phyloP scores from a whole-genome alignment of 2,329 filamentous ascomycete species.

The Trichothecium roseum region DNA sequence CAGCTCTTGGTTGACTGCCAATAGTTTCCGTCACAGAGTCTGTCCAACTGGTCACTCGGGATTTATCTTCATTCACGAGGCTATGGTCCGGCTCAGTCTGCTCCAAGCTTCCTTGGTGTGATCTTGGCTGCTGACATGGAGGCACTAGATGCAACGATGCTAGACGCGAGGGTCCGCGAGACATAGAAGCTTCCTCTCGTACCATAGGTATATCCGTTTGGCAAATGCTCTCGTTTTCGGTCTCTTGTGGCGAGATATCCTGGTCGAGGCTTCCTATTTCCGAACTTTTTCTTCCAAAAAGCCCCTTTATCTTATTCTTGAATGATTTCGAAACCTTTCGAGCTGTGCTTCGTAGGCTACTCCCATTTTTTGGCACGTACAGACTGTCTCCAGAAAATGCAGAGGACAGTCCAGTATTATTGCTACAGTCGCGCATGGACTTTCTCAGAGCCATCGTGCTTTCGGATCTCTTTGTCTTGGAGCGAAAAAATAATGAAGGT shows the following conservation, averaged over 20 bases:
- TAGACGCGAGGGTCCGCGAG: slow-evolving; percentile 35
- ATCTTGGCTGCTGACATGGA: slow-evolving; percentile 35
- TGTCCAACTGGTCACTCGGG: slow-evolving; percentile 64
- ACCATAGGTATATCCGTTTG: slow-evolving; percentile 21
- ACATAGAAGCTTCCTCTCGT: slow-evolving; percentile 33
- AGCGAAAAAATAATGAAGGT: slow-evolving; percentile 32
- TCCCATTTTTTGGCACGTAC: slow-evolving; percentile 13
- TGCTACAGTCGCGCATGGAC: slow-evolving; percentile 37
- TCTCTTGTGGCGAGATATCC: slow-evolving; percentile 8
- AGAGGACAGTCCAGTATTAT: slow-evolving; percentile 21
- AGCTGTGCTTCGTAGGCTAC: slow-evolving; percentile 36
- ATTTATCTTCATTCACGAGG: slow-evolving; percentile 38
- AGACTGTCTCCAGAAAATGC: slow-evolving; percentile 15
- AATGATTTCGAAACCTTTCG: slow-evolving; percentile 53
- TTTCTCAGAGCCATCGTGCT: slow-evolving; percentile 29
- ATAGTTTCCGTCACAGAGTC: slow-evolving; percentile 50
- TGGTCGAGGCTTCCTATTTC: too few species aligned
- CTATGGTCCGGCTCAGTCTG: slow-evolving; percentile 31
- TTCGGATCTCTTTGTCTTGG: slow-evolving; percentile 23
- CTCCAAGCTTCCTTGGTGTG: slow-evolving; percentile 44
- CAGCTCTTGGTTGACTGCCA: slow-evolving; percentile 26
- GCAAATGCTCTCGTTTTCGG: slow-evolving; percentile 18
- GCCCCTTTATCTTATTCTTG: slow-evolving; percentile 46
- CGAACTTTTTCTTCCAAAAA: slow-evolving; percentile 18
- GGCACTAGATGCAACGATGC: slow-evolving; percentile 39